phyloP scores from a whole-genome alignment of 106 monocot genomes.

The Ottelia alismoides region DNA sequence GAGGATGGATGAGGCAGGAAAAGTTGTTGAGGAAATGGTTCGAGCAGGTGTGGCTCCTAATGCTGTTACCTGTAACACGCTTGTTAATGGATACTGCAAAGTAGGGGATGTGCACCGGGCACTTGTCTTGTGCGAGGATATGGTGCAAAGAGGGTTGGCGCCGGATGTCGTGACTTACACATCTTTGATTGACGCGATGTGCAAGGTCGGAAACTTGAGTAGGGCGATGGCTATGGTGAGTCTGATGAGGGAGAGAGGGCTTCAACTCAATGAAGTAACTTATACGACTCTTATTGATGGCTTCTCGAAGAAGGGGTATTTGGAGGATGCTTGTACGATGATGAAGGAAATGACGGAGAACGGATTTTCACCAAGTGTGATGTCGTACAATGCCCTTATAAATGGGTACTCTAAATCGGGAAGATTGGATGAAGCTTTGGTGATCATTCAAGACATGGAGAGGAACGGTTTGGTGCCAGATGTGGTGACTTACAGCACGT shows the following conservation, averaged over 20 bases:
- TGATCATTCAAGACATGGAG: conserved; percentile 41
- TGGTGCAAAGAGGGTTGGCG: conserved; percentile 44
- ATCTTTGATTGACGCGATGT: conserved; percentile 49
- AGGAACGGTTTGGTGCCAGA: conserved; percentile 37
- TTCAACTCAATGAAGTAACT: conserved; percentile 60
- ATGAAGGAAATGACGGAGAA: conserved; percentile 55
- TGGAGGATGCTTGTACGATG: conserved; percentile 56
- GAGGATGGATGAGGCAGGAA: conserved; percentile 24
- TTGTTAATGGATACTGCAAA: conserved; percentile 63
- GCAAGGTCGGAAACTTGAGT: conserved; percentile 59
- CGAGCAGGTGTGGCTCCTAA: conserved; percentile 41
- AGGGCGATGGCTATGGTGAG: conserved; percentile 51
- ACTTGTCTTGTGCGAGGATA: conserved; percentile 44
- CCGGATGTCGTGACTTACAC: conserved; percentile 72
- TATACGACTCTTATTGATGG: conserved; percentile 73
- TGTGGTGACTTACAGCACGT: conserved; percentile 55
- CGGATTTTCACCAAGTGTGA: conserved; percentile 37
- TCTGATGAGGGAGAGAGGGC: conserved; percentile 53
- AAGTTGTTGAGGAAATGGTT: conserved; percentile 54
- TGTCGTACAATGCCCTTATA: conserved; percentile 64
- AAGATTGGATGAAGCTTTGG: conserved; percentile 40
- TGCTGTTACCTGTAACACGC: conserved; percentile 58
- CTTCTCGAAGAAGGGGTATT: conserved; percentile 56
- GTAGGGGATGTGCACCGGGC: conserved; percentile 53
- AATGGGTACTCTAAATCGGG: conserved; percentile 62